These are phyloP conservation scores for Gillenia trifoliata DNA, from an alignment of 306 rosid genomes.

Conservation along the genomic window DNA sequence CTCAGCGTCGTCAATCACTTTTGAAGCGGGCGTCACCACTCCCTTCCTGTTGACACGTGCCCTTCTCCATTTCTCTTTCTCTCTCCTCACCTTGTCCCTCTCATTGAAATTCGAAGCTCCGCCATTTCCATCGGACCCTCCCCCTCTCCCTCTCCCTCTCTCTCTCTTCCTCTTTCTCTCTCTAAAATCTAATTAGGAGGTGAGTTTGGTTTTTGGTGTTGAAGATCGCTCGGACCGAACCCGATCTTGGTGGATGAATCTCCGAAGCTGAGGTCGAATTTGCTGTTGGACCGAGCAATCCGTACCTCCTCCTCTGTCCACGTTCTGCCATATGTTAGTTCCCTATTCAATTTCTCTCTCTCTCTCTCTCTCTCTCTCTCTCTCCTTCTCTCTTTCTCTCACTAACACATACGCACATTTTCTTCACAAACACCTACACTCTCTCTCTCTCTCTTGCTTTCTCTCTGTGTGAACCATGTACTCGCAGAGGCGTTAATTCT, in stretches of 20 bases:
- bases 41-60: conserved; percentile 28
- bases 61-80: background rate
- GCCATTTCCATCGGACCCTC: conserved; percentile 19
- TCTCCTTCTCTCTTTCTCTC: background rate
- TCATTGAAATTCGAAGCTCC: conserved; percentile 15
- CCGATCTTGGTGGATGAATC: conserved; percentile 32
- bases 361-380: conserved; percentile 1
- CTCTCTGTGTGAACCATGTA: background rate
- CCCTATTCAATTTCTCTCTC: conserved; percentile 5
- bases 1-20: background rate
- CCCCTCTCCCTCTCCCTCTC: background rate
- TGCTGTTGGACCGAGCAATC: conserved; percentile 38
- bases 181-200: background rate
- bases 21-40: conserved; percentile 31
- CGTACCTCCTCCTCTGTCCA: conserved; percentile 25
- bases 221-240: conserved; percentile 2
- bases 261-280: conserved; percentile 15
- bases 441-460: background rate
- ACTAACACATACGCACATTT: background rate
- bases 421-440: background rate
- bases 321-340: conserved; percentile 41
- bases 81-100: background rate
- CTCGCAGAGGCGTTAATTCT: background rate
- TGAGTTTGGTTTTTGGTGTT: background rate
- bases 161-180: background rate